Conservation (phyloP, 1,284 basidiomycete genomes). For the Microbotryum lychnidis-dioicae region DNA sequence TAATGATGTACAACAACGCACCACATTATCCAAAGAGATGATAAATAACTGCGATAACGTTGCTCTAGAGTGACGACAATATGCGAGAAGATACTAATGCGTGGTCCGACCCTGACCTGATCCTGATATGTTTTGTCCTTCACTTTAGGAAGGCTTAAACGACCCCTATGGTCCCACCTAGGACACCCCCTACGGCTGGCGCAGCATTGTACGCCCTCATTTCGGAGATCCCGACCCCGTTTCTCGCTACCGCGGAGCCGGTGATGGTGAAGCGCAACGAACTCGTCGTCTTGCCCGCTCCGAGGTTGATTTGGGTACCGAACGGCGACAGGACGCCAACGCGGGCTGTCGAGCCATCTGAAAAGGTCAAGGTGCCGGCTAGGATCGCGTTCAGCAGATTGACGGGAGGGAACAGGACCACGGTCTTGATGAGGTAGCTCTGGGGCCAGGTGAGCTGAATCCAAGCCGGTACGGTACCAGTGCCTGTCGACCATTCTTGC, state of each 20-base stretch:
- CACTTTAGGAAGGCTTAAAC: no score
- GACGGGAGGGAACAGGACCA: slow-evolving; percentile 8
- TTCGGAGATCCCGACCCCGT: slow-evolving; percentile 18
- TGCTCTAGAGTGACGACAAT: no score
- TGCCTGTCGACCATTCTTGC: slow-evolving; percentile 14
- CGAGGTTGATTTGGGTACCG: slow-evolving; percentile 19
- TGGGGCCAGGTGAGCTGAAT: slow-evolving; percentile 10
- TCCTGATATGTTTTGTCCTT: no score
- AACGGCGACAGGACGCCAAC: slow-evolving; percentile 1
- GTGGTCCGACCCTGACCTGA: no score
- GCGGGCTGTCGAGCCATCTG: slow-evolving; percentile 17
- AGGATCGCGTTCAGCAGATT: slow-evolving; percentile 9
- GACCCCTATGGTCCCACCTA: no score
- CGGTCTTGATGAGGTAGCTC: slow-evolving; percentile 18
- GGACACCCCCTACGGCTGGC: no score
- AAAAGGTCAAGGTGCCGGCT: slow-evolving; percentile 14
- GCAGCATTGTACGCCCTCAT: slow-evolving; percentile 11
- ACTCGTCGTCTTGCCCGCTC: slow-evolving; percentile 11
- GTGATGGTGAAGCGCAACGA: slow-evolving; percentile 26
- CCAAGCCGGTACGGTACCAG: slow-evolving; percentile 6
- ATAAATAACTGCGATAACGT: no score
- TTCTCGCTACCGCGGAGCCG: not conserved
- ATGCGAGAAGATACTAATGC: no score
- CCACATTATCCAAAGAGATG: no score
- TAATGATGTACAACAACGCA: no score